Conservation (phyloP, 2,329 filamentous ascomycete species). For the Cladorrhinum sp. region DNA sequence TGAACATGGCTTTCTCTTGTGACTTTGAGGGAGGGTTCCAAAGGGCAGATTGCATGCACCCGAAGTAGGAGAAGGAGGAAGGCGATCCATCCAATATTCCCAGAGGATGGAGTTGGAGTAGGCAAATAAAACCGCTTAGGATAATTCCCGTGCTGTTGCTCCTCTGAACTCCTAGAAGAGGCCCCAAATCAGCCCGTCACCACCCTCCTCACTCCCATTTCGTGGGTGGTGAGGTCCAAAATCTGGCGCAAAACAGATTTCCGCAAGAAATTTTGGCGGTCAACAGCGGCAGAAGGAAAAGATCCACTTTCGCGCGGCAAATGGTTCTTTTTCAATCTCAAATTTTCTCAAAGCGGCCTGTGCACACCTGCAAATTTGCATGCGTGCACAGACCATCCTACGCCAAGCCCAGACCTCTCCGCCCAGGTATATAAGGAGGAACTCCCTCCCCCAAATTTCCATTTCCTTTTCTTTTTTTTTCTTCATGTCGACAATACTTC, state of each 20-base stretch:
- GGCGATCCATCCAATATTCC: too few relatives aligned
- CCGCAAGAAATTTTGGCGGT: constrained; percentile 36
- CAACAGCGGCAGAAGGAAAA: constrained; percentile 31
- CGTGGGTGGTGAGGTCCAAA: constrained; percentile 9
- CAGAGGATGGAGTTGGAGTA: too few relatives aligned
- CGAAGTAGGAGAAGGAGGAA: too few relatives aligned
- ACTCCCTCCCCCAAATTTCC: constrained; percentile 32
- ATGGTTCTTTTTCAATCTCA: too few relatives aligned
- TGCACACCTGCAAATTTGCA: constrained; percentile 20
- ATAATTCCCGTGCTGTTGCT: too few relatives aligned
- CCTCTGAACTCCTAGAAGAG: neutral
- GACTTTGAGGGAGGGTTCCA: too few relatives aligned
- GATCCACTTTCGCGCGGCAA: neutral
- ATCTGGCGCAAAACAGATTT: neutral
- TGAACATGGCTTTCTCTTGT: neutral
- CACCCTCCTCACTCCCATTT: neutral
- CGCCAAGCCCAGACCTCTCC: neutral
- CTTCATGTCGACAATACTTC: constrained; percentile 62
- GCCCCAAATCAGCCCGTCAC: neutral
- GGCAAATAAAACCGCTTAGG: too few relatives aligned
- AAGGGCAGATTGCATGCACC: too few relatives aligned
- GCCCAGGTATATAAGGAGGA: constrained; percentile 40
- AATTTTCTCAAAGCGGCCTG: constrained; percentile 5
- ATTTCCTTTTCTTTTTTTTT: constrained; percentile 47
- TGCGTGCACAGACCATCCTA: constrained; percentile 27